A percentile compares a stretch with the other conserved stretches of the same genome.
phyloP scores from a whole-genome alignment of 2,329 filamentous ascomycete genomes.

The Fusarium nematophilum region DNA sequence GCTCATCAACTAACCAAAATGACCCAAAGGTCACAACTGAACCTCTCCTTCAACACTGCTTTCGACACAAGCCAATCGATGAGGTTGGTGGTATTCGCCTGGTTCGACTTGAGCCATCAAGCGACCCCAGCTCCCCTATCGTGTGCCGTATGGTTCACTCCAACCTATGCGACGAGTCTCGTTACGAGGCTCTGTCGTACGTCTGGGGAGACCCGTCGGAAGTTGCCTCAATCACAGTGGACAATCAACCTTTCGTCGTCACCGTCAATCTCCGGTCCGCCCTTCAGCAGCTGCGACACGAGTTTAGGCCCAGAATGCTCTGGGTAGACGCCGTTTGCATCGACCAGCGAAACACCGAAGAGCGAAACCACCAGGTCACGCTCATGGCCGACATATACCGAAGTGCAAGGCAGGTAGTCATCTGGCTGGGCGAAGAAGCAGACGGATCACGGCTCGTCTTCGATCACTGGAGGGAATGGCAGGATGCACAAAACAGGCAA shows the following conservation, averaged over 20 bases:
- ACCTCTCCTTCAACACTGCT: too few relatives aligned
- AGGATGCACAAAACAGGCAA: too few relatives aligned
- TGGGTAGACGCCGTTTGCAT: too few relatives aligned
- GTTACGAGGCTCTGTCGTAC: constrained; percentile 23
- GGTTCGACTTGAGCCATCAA: too few relatives aligned
- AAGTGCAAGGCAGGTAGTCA: constrained; percentile 16
- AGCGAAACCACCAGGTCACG: constrained; percentile 25
- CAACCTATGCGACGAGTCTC: constrained; percentile 20
- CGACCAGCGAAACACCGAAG: constrained; percentile 8
- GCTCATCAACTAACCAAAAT: too few relatives aligned
- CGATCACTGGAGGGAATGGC: constrained; percentile 7
- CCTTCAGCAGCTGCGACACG: constrained; percentile 1
- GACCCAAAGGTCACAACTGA: too few relatives aligned
- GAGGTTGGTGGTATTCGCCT: too few relatives aligned
- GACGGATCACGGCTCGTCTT: constrained; percentile 16
- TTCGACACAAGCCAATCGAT: too few relatives aligned
- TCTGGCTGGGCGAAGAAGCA: constrained; percentile 15
- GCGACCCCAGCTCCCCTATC: not conserved
- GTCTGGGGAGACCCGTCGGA: constrained; percentile 14
- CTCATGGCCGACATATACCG: constrained; percentile 31
- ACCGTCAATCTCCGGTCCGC: constrained; percentile 19
- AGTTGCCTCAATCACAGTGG: not conserved
- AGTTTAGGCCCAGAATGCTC: not conserved
- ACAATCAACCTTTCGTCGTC: too few relatives aligned
- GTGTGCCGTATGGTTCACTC: not conserved